Conservation (phyloP, 176 grass and related monocot genomes). For the Paspalum notatum region DNA sequence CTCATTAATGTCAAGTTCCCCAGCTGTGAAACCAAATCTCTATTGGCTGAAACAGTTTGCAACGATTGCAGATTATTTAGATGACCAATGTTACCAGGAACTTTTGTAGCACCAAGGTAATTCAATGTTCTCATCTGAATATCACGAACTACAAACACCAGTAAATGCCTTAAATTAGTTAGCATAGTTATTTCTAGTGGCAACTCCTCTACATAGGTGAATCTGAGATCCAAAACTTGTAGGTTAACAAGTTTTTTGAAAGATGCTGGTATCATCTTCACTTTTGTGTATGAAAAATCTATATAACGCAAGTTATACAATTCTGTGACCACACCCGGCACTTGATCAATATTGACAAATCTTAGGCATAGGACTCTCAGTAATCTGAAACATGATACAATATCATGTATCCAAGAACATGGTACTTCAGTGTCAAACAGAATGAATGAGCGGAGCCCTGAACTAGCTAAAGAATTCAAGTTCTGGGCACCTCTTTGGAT, state of each 20-base stretch:
- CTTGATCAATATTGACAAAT: too few relatives aligned
- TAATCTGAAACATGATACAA: too few relatives aligned
- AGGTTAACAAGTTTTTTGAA: constrained; percentile 48
- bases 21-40: constrained; percentile 31
- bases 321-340: not conserved
- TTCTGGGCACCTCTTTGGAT: constrained; percentile 9
- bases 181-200: constrained; percentile 43
- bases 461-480: not conserved
- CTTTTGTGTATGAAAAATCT: constrained; percentile 39
- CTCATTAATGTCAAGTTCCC: constrained; percentile 37
- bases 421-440: constrained; percentile 11
- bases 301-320: constrained; percentile 52
- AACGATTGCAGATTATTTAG: constrained; percentile 47
- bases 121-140: constrained; percentile 35
- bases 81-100: constrained; percentile 16
- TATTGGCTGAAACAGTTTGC: constrained; percentile 23
- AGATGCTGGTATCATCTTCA: constrained; percentile 46
- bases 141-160: not conserved
- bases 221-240: constrained; percentile 43
- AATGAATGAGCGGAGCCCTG: constrained; percentile 27
- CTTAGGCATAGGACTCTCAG: too few relatives aligned
- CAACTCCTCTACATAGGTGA: constrained; percentile 29
- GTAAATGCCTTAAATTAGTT: constrained; percentile 50
- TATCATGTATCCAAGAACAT: too few relatives aligned
- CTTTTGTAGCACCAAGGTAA: constrained; percentile 7